Evolutionary conservation across 2,329 filamentous ascomycete species (phyloP), one percentile per base, ranked within the genome.

Genomic region (Cordyceps tenuipes): DNA sequence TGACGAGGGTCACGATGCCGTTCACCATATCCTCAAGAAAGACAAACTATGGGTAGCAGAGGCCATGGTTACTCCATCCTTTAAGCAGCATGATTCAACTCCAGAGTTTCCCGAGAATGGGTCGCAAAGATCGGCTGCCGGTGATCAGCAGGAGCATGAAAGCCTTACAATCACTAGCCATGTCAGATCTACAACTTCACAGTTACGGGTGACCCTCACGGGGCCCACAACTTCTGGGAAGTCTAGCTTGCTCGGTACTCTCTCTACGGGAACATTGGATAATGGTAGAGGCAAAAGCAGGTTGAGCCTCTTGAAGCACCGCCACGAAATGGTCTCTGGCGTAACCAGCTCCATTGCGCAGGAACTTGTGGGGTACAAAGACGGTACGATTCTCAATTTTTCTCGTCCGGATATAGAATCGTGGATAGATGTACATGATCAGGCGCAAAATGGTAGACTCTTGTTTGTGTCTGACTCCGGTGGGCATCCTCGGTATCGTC

Each of bases 321-420:
- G 90, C 12, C 94, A 99, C 70, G 94, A 99, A 71, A 89, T 97
- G 61, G 87, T 83, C 3, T 95, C 93, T 2, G 94, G 94, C 0
- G 81, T 96, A 63, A 99, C 94, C 1, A 97, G 91, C 69, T 97
- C 93, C 6, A 88, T 99, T 49, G 90, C 94, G 0, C 93, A 97
- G 68, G 94, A 97, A 71, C 79, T 99, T 10, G 83, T 99, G 63
- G 94, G 94, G 8, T 99, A 97, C 70, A 80, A 82, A 47, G 75
- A 78, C 4, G 69, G 69, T 29, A 69, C 69, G 10, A 79, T 94
- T 44, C 79, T 96, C 68, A 97, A 96, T 70, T 97, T 95, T 70
- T 87, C 89, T 3, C 87, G 88, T 62, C 87, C 86, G 15, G 91
- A 96, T 69, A 87, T 97, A 51, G 89, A 91, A 61, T 92, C 91